Percentiles rank a stretch among this genome's conserved stretches.
Conservation (phyloP, 2,329 filamentous ascomycete species). For the Microdochium bolleyi region DNA sequence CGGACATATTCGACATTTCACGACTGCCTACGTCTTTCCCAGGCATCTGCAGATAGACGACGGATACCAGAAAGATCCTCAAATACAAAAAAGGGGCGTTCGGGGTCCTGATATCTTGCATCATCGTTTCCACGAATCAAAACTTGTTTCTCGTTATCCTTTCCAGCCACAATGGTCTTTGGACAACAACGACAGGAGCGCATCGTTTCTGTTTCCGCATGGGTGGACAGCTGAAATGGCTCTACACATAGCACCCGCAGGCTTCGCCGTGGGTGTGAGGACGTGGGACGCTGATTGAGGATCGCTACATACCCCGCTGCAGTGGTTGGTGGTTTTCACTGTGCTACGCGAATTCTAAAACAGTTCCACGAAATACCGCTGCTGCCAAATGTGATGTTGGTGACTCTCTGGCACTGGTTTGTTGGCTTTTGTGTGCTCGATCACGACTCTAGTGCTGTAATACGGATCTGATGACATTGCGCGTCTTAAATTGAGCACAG, state of each 20-base stretch:
- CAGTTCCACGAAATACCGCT: slow-evolving; percentile 35
- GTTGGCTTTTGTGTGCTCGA: too few relatives aligned
- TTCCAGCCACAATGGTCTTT: slow-evolving; percentile 21
- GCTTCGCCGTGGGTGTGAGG: slow-evolving; percentile 40
- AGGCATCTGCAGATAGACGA: slow-evolving; percentile 63
- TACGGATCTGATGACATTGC: too few relatives aligned
- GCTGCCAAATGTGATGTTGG: slow-evolving; percentile 1
- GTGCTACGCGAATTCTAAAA: slow-evolving; percentile 52
- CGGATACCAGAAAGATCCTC: slow-evolving; percentile 52
- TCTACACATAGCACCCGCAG: slow-evolving; percentile 45
- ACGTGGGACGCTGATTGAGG: slow-evolving; percentile 57
- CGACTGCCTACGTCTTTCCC: slow-evolving; percentile 24
- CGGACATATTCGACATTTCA: slow-evolving; percentile 22
- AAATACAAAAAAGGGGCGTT: slow-evolving; percentile 59
- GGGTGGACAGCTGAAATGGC: slow-evolving; percentile 52
- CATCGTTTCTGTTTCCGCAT: slow-evolving; percentile 35
- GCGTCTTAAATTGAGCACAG: too few relatives aligned
- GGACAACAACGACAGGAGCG: slow-evolving; percentile 27
- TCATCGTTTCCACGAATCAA: slow-evolving; percentile 38
- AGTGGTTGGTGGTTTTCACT: slow-evolving; percentile 41
- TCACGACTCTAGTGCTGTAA: background rate
- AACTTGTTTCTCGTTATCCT: slow-evolving; percentile 35
- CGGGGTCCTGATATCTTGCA: slow-evolving; percentile 79
- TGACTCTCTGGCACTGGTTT: too few relatives aligned
- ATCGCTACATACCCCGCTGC: slow-evolving; percentile 53